A percentile compares a stretch with the other conserved stretches of the same genome.
Evolutionary conservation across 2,329 filamentous ascomycete species (phyloP).

Genomic region (Chaetomium strumarium): DNA sequence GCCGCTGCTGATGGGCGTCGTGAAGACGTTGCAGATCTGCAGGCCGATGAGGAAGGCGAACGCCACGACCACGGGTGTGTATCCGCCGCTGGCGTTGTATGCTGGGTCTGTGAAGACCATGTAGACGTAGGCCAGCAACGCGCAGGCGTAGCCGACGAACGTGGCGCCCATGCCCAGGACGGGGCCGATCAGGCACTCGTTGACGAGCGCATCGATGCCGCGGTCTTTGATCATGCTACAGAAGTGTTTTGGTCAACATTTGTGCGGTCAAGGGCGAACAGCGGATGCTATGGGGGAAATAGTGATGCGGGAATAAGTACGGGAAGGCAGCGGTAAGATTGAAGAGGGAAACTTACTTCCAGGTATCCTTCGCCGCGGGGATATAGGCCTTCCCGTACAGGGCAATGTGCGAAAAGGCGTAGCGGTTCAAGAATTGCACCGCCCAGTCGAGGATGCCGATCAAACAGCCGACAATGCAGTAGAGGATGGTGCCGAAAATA

Average conservation of each 20-base stretch:
- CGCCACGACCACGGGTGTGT: slow-evolving; percentile 72
- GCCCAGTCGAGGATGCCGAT: slow-evolving; percentile 78
- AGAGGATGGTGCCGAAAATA: slow-evolving; percentile 57
- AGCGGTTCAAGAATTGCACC: slow-evolving; percentile 82
- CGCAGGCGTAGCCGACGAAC: slow-evolving; percentile 78
- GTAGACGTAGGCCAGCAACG: slow-evolving; percentile 81
- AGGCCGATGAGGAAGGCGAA: slow-evolving; percentile 86
- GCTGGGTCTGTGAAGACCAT: slow-evolving; percentile 71
- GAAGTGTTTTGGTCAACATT: background rate
- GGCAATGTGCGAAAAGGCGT: slow-evolving; percentile 88
- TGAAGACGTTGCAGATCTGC: slow-evolving; percentile 85
- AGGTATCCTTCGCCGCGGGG: slow-evolving; percentile 80
- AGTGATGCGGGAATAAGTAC: too few species aligned
- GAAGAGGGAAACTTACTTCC: slow-evolving; percentile 48
- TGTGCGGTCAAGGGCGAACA: too few species aligned
- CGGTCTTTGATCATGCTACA: slow-evolving; percentile 79
- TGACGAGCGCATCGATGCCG: slow-evolving; percentile 83
- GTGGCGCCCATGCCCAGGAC: slow-evolving; percentile 71
- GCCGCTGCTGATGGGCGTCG: slow-evolving; percentile 81
- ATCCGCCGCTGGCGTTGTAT: slow-evolving; percentile 65
- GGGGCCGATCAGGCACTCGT: slow-evolving; percentile 76
- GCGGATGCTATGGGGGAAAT: too few species aligned
- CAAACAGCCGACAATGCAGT: slow-evolving; percentile 72
- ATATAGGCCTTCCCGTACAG: slow-evolving; percentile 88
- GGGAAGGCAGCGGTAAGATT: background rate